Conservation (phyloP, 2,329 filamentous ascomycete genomes). For the Penicillium vulpinum region DNA sequence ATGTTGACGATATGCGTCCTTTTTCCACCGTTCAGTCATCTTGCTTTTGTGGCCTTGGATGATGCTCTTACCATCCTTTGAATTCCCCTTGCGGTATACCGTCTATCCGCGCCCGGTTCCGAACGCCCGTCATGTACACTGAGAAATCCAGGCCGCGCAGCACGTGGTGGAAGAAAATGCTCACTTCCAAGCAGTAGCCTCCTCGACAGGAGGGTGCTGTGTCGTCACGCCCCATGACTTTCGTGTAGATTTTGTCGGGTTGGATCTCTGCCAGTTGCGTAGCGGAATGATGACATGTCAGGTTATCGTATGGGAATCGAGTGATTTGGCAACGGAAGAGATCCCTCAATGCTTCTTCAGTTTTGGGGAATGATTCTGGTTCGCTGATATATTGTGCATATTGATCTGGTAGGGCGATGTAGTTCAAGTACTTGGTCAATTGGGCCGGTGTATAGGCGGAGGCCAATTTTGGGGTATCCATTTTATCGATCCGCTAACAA, state of each 20-base stretch:
- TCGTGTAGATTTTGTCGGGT: conserved; percentile 51
- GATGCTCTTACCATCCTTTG: conserved; percentile 22
- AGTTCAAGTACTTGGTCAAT: conserved; percentile 33
- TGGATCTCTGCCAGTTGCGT: conserved; percentile 46
- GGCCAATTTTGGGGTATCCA: neutral
- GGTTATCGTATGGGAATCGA: conserved; percentile 58
- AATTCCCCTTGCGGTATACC: conserved; percentile 32
- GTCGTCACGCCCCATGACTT: conserved; percentile 44
- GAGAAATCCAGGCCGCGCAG: conserved; percentile 54
- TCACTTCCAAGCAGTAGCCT: conserved; percentile 63
- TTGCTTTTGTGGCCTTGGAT: neutral
- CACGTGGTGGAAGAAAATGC: conserved; percentile 56
- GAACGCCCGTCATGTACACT: conserved; percentile 54
- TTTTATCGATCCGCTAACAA: neutral
- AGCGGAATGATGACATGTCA: conserved; percentile 54
- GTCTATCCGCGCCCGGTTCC: conserved; percentile 37
- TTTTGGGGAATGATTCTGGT: conserved; percentile 33
- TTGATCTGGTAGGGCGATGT: conserved; percentile 32
- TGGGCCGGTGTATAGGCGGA: conserved; percentile 33
- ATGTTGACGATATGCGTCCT: conserved; percentile 60
- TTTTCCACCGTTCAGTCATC: neutral
- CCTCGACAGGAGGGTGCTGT: conserved; percentile 43
- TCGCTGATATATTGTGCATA: conserved; percentile 18
- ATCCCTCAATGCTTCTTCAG: conserved; percentile 43
- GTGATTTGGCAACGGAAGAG: conserved; percentile 48